Evolutionary conservation across 2,329 filamentous ascomycete genomes (phyloP).

Genomic region (Aspergillus ochraceus): DNA sequence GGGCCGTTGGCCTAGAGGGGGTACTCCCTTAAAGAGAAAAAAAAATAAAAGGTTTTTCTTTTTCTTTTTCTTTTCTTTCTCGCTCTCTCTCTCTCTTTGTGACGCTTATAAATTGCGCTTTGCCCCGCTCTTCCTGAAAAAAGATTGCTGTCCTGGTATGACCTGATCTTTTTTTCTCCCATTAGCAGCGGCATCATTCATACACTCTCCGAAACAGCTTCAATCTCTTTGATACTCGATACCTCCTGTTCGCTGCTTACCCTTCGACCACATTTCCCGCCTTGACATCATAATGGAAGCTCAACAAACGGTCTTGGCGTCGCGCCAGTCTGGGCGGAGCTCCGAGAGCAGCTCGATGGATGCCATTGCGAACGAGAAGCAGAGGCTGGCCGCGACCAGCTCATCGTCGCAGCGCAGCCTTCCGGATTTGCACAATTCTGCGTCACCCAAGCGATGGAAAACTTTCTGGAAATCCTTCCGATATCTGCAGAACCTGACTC

Average conservation of each 20-base stretch:
- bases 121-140: constrained; percentile 10
- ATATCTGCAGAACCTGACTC: constrained; percentile 50
- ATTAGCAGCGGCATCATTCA: neutral
- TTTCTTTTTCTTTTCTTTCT: neutral
- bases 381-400: constrained; percentile 17
- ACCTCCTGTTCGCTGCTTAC: neutral
- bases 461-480: constrained; percentile 54
- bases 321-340: constrained; percentile 25
- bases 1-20: constrained; percentile 5
- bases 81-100: neutral
- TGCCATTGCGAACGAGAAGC: constrained; percentile 24
- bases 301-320: constrained; percentile 19
- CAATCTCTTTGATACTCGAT: neutral
- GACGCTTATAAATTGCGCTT: constrained; percentile 21
- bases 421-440: constrained; percentile 44
- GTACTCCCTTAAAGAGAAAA: neutral
- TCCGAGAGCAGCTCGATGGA: constrained; percentile 30
- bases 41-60: constrained; percentile 10
- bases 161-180: constrained; percentile 1
- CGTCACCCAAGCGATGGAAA: constrained; percentile 50
- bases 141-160: constrained; percentile 11
- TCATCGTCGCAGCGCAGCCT: constrained; percentile 6
- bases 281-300: constrained; percentile 16
- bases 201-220: neutral
- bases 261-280: neutral